Percentiles rank a stretch among this genome's conserved stretches.
Conservation (phyloP, 768 basidiomycete genomes). For the Podaxis pistillaris region DNA sequence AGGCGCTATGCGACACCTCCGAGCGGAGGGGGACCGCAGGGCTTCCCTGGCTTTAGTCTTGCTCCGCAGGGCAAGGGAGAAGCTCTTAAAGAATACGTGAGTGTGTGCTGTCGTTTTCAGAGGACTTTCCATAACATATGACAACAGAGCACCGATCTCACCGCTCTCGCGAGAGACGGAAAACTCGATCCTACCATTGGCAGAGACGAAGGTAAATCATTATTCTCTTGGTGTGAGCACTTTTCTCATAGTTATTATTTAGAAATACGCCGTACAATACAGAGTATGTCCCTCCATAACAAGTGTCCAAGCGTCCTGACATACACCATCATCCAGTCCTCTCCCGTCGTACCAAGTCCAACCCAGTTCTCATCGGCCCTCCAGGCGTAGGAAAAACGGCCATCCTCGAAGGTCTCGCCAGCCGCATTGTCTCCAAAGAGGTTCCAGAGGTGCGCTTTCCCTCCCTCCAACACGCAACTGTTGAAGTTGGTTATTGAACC, state of each 20-base stretch:
- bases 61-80: constrained; percentile 72
- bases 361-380: constrained; percentile 84
- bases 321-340: constrained; percentile 47
- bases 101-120: constrained; percentile 18
- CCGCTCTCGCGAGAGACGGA: constrained; percentile 77
- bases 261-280: constrained; percentile 89
- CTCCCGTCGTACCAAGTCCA: constrained; percentile 87
- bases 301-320: background rate
- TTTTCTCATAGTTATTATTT: background rate
- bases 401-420: constrained; percentile 87
- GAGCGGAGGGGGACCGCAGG: constrained; percentile 36
- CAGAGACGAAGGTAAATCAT: constrained; percentile 67
- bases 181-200: constrained; percentile 92
- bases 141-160: constrained; percentile 74
- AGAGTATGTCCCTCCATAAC: constrained; percentile 52
- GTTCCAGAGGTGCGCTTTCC: constrained; percentile 73
- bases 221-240: background rate
- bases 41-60: constrained; percentile 60
- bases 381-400: constrained; percentile 95
- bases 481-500: too few species aligned
- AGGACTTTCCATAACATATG: background rate
- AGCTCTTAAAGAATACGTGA: constrained; percentile 74
- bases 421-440: constrained; percentile 82
- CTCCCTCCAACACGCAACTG: too few species aligned
- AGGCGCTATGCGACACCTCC: constrained; percentile 28